phyloP scores from a whole-genome alignment of 371 early-diverging fungal species.

The Mucor piriformis region DNA sequence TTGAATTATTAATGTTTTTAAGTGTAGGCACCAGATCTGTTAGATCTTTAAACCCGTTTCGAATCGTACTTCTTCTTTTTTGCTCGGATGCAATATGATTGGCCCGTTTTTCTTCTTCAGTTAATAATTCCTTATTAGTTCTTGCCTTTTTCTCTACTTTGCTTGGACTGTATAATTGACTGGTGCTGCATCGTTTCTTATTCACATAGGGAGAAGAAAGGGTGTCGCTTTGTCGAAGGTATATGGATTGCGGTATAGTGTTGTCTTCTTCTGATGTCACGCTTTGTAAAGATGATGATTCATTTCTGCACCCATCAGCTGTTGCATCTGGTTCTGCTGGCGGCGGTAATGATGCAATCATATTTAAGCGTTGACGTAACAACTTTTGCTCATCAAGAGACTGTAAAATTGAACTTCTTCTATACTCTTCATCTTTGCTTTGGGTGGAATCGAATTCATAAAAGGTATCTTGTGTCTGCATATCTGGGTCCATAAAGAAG shows the following conservation, averaged over 20 bases:
- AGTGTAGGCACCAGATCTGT: conserved; percentile 80
- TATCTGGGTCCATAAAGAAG: conserved; percentile 44
- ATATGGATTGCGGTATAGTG: conserved; percentile 16
- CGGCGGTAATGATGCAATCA: conserved; percentile 11
- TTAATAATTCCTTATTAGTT: conserved; percentile 65
- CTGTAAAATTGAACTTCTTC: conserved; percentile 34
- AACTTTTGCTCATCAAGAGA: conserved; percentile 39
- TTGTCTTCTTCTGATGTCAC: conserved; percentile 8
- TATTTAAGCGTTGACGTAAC: conserved; percentile 25
- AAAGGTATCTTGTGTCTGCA: neutral
- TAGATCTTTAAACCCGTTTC: conserved; percentile 82
- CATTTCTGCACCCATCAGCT: neutral
- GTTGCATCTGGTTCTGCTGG: neutral
- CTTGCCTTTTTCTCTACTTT: neutral
- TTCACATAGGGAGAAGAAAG: conserved; percentile 16
- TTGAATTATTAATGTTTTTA: conserved; percentile 58
- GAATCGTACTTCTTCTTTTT: conserved; percentile 85
- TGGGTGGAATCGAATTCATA: neutral
- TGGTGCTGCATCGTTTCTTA: neutral
- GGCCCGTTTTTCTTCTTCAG: conserved; percentile 85
- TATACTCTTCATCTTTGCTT: conserved; percentile 31
- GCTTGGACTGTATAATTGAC: neutral
- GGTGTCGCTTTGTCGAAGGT: conserved; percentile 30
- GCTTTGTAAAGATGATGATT: neutral
- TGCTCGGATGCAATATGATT: conserved; percentile 93